Conservation (phyloP, 768 basidiomycete genomes). For the Auricularia sp. region DNA sequence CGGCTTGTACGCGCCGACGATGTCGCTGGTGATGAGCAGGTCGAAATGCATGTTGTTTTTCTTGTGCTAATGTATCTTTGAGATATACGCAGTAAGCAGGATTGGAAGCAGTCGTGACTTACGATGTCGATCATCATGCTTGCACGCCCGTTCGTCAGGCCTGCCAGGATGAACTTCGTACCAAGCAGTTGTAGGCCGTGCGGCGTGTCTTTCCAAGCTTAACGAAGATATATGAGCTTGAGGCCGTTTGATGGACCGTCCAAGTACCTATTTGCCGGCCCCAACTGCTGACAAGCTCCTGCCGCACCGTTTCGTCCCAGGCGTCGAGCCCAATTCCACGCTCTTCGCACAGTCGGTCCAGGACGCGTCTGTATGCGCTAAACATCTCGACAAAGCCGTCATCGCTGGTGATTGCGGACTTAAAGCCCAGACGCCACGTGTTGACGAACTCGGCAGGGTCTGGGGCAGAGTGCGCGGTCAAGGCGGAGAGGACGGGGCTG, state of each 20-base stretch:
- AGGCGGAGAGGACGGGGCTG: background rate
- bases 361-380: background rate
- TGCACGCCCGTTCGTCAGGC: constrained; percentile 1
- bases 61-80: background rate
- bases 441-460: background rate
- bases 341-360: constrained; percentile 1
- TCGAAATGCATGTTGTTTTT: background rate
- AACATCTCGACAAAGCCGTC: background rate
- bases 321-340: background rate
- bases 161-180: background rate
- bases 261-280: background rate
- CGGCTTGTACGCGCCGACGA: constrained; percentile 3
- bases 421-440: background rate
- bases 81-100: background rate
- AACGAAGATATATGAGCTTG: background rate
- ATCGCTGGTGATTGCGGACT: background rate
- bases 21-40: constrained; percentile 1
- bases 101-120: background rate
- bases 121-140: background rate
- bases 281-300: background rate
- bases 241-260: too few species aligned
- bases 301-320: background rate
- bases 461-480: background rate
- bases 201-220: background rate
- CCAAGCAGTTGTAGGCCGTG: background rate